Base-by-base conservation (phyloP, 2,329 filamentous ascomycete genomes). In the Macrophomina phaseolina region DNA sequence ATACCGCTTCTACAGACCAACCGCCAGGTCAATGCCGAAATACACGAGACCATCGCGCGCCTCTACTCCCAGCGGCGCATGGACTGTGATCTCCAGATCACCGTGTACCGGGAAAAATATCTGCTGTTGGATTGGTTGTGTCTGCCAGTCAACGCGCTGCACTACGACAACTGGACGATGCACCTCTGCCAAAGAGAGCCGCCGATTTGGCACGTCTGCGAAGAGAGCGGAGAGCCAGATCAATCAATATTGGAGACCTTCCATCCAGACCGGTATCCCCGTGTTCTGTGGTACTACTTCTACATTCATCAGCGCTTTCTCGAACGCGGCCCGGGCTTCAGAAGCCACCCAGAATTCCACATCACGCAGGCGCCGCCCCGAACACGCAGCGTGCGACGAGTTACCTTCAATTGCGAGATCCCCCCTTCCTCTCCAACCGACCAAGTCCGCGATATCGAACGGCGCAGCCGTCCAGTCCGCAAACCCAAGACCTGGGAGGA, bases 201-300 rank as follows among this genome's bases (percentile, higher is more conserved):
- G 30, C 62, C 62, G 2, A 18, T 36, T n/a, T 65, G 62, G 62
- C 28, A 38, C 38, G 51, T 53, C 11, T 42, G 56, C 38, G 40
- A 46, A 5, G 28, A 28, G 3, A 45, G 9, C 16, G 23, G 42
- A 11, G 62, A 55, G 49, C 51, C 62, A 12, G 62, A 65, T n/a
- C 62, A 65, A 28, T 65, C 62, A 14, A 55, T 65, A n/a, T 32
- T 65, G 7, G 49, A 65, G 52, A 46, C 38, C 4, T 65, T 65
- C 30, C 30, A 56, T n/a, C 62, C 62, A 16, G 62, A 65, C 38
- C 49, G 49, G 7, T 55, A 65, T 55, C 62, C 62, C 4, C 51
- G 52, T 16, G 49, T 65, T n/a, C 49, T 65, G 34, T 65, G 52
- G 30, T 55, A 40, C 38, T 55, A 55, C n/a, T 53, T 55, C 16